Evolutionary conservation across 1,284 basidiomycete species (phyloP), one percentile per base, ranked within the genome.

Genomic region (Microbotryum intermedium): DNA sequence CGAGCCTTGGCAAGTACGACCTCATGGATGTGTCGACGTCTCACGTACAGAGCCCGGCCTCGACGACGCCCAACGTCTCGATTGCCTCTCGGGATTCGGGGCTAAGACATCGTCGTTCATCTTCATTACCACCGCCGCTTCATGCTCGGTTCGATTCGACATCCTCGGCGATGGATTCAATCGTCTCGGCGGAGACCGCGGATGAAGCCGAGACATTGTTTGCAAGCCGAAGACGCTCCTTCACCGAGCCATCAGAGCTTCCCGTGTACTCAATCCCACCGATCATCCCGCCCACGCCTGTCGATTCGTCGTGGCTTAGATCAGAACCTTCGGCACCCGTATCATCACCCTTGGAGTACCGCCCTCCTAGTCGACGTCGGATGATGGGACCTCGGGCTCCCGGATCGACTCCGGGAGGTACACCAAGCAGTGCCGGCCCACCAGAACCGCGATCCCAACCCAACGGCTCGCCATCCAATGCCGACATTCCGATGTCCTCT

Each of bases 371-470:
- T 39, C 34, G 34, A 39, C 16, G 30, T 16, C 3, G 23, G 25
- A 23, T 25, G 50, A 5, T 57, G 56, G 25, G 51, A 54, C 21
- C 64, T 49, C 20, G 47, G 52, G 18, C 51, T 55, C 5, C 53
- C 58, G 45, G 57, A 58, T 23, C 60, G 55, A 6, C 58, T 57
- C 6, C 42, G 58, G 26, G 58, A 60, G 25, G 56, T 60, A 53
- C 61, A 50, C 9, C 21, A 16, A 16, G 34, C 34, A 39, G 16
- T 53, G 7, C 42, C 50, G 6, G 21, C 13, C 29, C 21, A 44
- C 16, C 16, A 30, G 9, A 18, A 7, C 48, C 26, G 21, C 28
- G 28, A 53, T 13, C 25, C 6, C 16, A 20, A 1, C 39, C 20
- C 23, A 7, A 21, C 6, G 44, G 45, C 3, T 60, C 64, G 21